Conservation (phyloP, 495 filamentous ascomycete genomes). For the Penicillium egyptiacum region DNA sequence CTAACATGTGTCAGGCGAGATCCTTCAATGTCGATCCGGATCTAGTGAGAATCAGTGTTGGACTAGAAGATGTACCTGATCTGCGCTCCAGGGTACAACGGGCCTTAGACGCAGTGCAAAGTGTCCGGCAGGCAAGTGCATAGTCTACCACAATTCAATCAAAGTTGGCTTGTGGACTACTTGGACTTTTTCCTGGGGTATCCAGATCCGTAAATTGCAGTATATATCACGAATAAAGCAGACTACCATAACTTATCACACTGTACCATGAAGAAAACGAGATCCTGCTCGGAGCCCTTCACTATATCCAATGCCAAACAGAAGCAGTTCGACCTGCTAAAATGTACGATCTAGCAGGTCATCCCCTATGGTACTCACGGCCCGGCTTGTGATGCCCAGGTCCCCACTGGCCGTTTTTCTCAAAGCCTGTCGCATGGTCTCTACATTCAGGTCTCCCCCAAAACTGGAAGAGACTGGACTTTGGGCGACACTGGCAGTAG, state of each 20-base stretch:
- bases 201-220: conserved; percentile 21
- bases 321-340: conserved; percentile 11
- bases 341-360: conserved; percentile 32
- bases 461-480: conserved; percentile 47
- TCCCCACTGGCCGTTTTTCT: conserved; percentile 77
- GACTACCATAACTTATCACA: conserved; percentile 8
- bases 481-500: conserved; percentile 31
- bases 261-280: conserved; percentile 8
- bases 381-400: conserved; percentile 61
- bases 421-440: conserved; percentile 84
- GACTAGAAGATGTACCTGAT: conserved; percentile 74
- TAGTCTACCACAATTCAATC: conserved; percentile 7
- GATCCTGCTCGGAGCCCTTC: conserved; percentile 5
- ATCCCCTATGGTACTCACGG: conserved; percentile 57
- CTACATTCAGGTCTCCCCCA: conserved; percentile 73
- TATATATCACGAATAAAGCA: conserved; percentile 10
- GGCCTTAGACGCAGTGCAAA: conserved; percentile 49
- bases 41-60: conserved; percentile 85
- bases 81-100: conserved; percentile 51
- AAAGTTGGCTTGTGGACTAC: neutral
- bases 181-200: conserved; percentile 14
- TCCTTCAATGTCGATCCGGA: conserved; percentile 74
- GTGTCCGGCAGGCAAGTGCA: conserved; percentile 15
- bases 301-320: conserved; percentile 1
- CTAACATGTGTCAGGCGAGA: conserved; percentile 53